These are phyloP conservation scores for Casuarina glauca DNA, from an alignment of 306 rosid genomes.

Conservation along the genomic window DNA sequence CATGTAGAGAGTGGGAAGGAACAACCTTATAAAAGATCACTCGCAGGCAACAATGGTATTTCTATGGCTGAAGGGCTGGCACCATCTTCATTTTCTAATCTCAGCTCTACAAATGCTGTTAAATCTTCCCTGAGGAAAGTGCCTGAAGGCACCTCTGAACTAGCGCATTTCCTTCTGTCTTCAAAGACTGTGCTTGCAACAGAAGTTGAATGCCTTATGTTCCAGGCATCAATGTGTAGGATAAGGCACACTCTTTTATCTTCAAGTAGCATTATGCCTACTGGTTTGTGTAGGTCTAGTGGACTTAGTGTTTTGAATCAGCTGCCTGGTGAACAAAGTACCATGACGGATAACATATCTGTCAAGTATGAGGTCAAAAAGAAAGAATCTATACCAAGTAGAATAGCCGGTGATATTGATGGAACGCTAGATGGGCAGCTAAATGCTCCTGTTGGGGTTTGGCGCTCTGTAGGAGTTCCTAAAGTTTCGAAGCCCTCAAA, in stretches of 20 bases:
- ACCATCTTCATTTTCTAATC: conserved; percentile 48
- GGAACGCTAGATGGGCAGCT: conserved; percentile 85
- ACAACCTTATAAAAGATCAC: conserved; percentile 50
- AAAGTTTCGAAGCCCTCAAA: conserved; percentile 66
- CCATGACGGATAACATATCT: conserved; percentile 58
- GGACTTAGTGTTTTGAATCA: conserved; percentile 59
- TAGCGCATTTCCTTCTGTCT: conserved; percentile 54
- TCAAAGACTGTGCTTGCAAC: conserved; percentile 77
- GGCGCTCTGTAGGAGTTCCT: conserved; percentile 90
- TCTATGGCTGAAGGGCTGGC: conserved; percentile 52
- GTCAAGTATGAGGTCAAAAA: conserved; percentile 75
- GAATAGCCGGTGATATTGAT: conserved; percentile 94
- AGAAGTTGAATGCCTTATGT: conserved; percentile 74
- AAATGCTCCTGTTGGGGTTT: conserved; percentile 92
- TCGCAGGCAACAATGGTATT: conserved; percentile 36
- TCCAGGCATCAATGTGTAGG: conserved; percentile 93
- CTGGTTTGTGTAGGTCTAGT: conserved; percentile 56
- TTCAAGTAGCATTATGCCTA: conserved; percentile 53
- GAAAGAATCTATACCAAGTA: conserved; percentile 80
- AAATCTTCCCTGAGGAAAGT: conserved; percentile 59
- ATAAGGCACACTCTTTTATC: conserved; percentile 72
- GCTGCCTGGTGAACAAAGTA: conserved; percentile 64
- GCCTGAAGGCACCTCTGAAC: conserved; percentile 56
- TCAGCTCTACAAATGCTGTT: conserved; percentile 54
- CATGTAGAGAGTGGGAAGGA: conserved; percentile 66